Evolutionary conservation across 257 asterid species (phyloP).

Genomic region (Solanum habrochaites): DNA sequence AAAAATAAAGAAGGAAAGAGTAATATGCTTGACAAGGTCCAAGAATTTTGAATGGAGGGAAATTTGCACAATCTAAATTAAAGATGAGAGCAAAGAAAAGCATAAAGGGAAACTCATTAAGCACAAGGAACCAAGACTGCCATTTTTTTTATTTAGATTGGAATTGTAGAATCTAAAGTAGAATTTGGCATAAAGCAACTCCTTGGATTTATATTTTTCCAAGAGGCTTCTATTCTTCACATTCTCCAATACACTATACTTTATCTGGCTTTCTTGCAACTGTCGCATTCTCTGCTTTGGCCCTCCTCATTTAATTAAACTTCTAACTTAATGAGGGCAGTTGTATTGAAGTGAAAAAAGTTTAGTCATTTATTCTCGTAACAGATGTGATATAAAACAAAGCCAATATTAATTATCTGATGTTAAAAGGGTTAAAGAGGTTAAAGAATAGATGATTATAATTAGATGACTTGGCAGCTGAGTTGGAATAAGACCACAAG

Average conservation of each 20-base stretch:
- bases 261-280: constrained; percentile 55
- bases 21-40: constrained; percentile 2
- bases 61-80: neutral
- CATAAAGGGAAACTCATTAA: constrained; percentile 49
- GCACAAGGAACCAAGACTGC: constrained; percentile 57
- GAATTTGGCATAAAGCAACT: constrained; percentile 43
- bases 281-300: constrained; percentile 45
- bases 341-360: neutral
- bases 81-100: constrained; percentile 43
- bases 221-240: constrained; percentile 18
- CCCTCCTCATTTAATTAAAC: constrained; percentile 11
- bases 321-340: neutral
- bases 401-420: neutral
- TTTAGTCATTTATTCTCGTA: neutral
- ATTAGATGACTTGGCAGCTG: constrained; percentile 18
- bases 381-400: neutral
- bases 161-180: constrained; percentile 63
- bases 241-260: constrained; percentile 33
- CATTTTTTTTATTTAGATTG: constrained; percentile 43
- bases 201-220: constrained; percentile 15
- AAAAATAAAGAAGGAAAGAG: neutral
- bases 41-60: constrained; percentile 10
- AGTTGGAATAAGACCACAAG: neutral
- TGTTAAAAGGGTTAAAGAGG: neutral
- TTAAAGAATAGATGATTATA: neutral